These are phyloP conservation scores for Zarea fungicola DNA, from an alignment of 2,329 filamentous ascomycete genomes.

Conservation along the genomic window DNA sequence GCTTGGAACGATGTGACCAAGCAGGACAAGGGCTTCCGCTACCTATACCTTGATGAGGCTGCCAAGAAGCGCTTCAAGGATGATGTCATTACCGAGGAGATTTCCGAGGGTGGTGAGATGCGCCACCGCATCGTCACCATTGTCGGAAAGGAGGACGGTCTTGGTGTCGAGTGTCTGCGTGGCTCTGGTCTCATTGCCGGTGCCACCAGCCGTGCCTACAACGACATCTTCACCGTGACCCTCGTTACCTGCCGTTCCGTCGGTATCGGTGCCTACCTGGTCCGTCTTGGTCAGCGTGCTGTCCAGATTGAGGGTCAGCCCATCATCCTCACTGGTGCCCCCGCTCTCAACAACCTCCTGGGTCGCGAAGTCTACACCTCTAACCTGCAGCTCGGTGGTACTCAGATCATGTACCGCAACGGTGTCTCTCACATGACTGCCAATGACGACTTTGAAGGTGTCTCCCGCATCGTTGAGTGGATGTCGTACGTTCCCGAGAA, in stretches of 20 bases:
- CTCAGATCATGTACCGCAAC: slow-evolving; percentile 99
- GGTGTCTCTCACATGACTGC: slow-evolving; percentile 99
- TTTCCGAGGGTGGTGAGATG: slow-evolving; percentile 81
- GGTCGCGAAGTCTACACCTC: slow-evolving; percentile 98
- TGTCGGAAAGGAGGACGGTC: slow-evolving; percentile 86
- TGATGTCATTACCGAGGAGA: slow-evolving; percentile 68
- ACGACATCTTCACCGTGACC: slow-evolving; percentile 98
- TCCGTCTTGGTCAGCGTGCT: slow-evolving; percentile 95
- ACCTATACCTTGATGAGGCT: slow-evolving; percentile 86
- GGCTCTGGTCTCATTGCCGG: slow-evolving; percentile 97
- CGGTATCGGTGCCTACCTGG: slow-evolving; percentile 98
- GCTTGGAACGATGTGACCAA: slow-evolving; percentile 85
- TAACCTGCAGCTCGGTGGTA: slow-evolving; percentile 97
- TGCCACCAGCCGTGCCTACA: slow-evolving; percentile 93
- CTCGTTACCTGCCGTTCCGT: slow-evolving; percentile 97
- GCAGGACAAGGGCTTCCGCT: slow-evolving; percentile 90
- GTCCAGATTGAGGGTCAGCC: slow-evolving; percentile 99
- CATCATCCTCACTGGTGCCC: slow-evolving; percentile 96
- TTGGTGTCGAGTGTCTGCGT: slow-evolving; percentile 95
- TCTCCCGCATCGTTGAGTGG: slow-evolving; percentile 97
- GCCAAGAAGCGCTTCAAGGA: slow-evolving; percentile 83
- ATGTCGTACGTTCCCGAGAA: slow-evolving; percentile 95
- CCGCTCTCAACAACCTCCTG: slow-evolving; percentile 95
- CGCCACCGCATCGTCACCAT: slow-evolving; percentile 93
- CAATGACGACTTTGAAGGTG: slow-evolving; percentile 94